Conservation (phyloP, 164 flowering plant species). For the Annona cherimola region DNA sequence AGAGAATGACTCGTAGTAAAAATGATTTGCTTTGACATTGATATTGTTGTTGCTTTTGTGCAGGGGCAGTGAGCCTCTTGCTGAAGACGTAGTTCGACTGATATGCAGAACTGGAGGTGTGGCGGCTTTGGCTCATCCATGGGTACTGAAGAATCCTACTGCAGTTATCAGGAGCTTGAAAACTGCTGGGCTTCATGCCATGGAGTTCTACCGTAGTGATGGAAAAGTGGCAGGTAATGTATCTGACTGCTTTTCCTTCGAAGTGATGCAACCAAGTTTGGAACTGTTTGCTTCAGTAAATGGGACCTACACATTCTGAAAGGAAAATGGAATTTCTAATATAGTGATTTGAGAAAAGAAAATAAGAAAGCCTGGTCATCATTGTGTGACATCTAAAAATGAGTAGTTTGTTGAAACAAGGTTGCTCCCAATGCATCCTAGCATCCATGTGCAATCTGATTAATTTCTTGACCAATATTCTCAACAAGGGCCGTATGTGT, state of each 20-base stretch:
- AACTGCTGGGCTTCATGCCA: conserved; percentile 88
- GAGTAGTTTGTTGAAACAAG: neutral
- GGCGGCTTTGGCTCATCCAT: conserved; percentile 81
- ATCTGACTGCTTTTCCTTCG: neutral
- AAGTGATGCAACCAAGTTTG: no score
- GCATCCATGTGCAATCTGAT: neutral
- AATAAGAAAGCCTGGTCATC: no score
- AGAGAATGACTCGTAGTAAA: conserved; percentile 24
- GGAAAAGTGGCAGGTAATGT: conserved; percentile 67
- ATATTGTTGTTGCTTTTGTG: conserved; percentile 28
- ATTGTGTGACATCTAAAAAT: no score
- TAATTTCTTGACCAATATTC: neutral
- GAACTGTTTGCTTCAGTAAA: no score
- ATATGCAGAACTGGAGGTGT: conserved; percentile 76
- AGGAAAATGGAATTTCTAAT: no score
- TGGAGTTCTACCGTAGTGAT: conserved; percentile 88
- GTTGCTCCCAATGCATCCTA: neutral
- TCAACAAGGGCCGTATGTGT: neutral
- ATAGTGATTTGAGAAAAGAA: no score
- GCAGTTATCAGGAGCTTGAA: conserved; percentile 55
- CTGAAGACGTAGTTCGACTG: conserved; percentile 67
- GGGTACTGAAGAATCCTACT: conserved; percentile 81
- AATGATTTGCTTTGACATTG: conserved; percentile 12
- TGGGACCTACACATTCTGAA: no score
- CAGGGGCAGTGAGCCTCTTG: conserved; percentile 82